phyloP scores from a whole-genome alignment of 495 filamentous ascomycete species.

The Neurospora pannonica region DNA sequence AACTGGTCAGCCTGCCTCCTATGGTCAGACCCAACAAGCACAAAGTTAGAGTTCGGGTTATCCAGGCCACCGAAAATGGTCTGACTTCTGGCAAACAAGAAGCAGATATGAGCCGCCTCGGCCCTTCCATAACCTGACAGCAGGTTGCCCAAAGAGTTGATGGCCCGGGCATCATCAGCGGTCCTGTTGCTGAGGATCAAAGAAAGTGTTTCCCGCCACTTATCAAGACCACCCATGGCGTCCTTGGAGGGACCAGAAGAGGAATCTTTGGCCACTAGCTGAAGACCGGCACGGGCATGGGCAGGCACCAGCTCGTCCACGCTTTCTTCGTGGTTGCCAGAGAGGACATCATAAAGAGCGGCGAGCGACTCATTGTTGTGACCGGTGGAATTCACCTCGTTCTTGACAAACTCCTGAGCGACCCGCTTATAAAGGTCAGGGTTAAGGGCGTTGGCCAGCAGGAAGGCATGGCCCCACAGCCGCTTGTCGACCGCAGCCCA shows the following conservation, averaged over 20 bases:
- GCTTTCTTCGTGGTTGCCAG: slow-evolving; percentile 88
- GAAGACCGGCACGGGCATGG: slow-evolving; percentile 82
- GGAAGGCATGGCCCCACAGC: slow-evolving; percentile 92
- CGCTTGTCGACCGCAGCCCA: slow-evolving; percentile 92
- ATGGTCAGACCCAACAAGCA: slow-evolving; percentile 78
- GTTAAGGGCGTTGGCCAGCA: slow-evolving; percentile 73
- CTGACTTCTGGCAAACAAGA: slow-evolving; percentile 46
- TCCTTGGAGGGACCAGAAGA: slow-evolving; percentile 55
- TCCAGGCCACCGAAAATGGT: slow-evolving; percentile 73
- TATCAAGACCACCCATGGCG: slow-evolving; percentile 74
- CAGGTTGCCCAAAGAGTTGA: slow-evolving; percentile 72
- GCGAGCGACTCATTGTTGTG: slow-evolving; percentile 76
- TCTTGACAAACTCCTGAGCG: slow-evolving; percentile 83
- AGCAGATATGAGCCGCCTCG: slow-evolving; percentile 88
- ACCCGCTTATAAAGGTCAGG: slow-evolving; percentile 75
- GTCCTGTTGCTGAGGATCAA: slow-evolving; percentile 83
- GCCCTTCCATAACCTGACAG: slow-evolving; percentile 78
- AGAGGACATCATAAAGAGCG: slow-evolving; percentile 84
- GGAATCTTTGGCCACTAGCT: slow-evolving; percentile 67
- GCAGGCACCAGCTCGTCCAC: slow-evolving; percentile 94
- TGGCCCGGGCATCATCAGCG: slow-evolving; percentile 61
- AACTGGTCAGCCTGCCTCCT: slow-evolving; percentile 53
- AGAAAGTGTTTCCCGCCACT: slow-evolving; percentile 85
- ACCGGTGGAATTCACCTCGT: slow-evolving; percentile 73
- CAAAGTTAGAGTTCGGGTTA: slow-evolving; percentile 67